Conservation (phyloP, 1,284 basidiomycete species). For the Somion occarium region DNA sequence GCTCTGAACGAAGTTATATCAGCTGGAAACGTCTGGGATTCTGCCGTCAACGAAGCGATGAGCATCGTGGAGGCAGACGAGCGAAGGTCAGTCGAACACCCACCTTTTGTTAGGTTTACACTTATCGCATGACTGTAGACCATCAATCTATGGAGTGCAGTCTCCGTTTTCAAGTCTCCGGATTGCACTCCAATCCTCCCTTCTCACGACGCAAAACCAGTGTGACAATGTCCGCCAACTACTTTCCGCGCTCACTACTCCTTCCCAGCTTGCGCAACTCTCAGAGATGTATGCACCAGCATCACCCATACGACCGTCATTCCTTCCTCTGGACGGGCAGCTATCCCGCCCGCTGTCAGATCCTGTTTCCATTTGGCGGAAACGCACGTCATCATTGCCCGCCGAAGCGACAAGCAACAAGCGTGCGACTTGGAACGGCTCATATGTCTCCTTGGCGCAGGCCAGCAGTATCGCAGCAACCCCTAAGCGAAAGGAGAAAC, state of each 20-base stretch:
- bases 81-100: slow-evolving; percentile 39
- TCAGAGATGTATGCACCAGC: slow-evolving; percentile 82
- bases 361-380: slow-evolving; percentile 29
- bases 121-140: slow-evolving; percentile 8
- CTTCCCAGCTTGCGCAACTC: slow-evolving; percentile 63
- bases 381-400: slow-evolving; percentile 18
- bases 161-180: slow-evolving; percentile 58
- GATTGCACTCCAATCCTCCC: slow-evolving; percentile 62
- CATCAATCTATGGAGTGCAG: slow-evolving; percentile 34
- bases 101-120: neutral
- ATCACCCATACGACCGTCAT: slow-evolving; percentile 45
- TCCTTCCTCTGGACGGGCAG: slow-evolving; percentile 27
- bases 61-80: slow-evolving; percentile 64
- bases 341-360: slow-evolving; percentile 36
- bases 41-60: slow-evolving; percentile 63
- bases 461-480: slow-evolving; percentile 36
- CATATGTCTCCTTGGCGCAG: slow-evolving; percentile 45
- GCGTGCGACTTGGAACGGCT: slow-evolving; percentile 71
- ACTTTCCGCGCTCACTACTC: slow-evolving; percentile 67
- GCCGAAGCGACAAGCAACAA: slow-evolving; percentile 36
- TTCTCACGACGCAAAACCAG: slow-evolving; percentile 70
- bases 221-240: slow-evolving; percentile 76
- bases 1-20: slow-evolving; percentile 60
- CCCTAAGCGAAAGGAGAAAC: slow-evolving; percentile 40
- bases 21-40: slow-evolving; percentile 67